phyloP scores from a whole-genome alignment of 2,329 filamentous ascomycete genomes.

The Pyrenophora graminea region DNA sequence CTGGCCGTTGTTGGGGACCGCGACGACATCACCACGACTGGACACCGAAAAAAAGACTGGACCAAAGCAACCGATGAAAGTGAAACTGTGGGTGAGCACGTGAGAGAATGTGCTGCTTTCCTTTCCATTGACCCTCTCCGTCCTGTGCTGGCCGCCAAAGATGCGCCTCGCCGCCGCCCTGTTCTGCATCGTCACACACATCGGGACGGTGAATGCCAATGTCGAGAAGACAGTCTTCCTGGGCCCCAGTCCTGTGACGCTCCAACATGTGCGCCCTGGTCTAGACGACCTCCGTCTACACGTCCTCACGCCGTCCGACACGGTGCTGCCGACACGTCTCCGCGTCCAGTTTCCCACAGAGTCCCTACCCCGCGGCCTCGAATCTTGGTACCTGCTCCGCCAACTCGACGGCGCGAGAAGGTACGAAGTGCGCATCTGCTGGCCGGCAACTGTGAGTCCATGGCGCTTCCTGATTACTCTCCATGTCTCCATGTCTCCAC shows the following conservation, averaged over 20 bases:
- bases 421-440: constrained; percentile 92
- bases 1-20: constrained; percentile 4
- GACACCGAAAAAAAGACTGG: background rate
- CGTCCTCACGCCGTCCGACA: constrained; percentile 60
- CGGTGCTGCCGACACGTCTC: constrained; percentile 66
- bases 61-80: constrained; percentile 12
- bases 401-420: constrained; percentile 70
- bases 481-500: constrained; percentile 1
- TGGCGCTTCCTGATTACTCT: too few relatives aligned
- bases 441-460: constrained; percentile 80
- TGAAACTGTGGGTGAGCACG: constrained; percentile 19
- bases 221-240: constrained; percentile 91
- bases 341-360: constrained; percentile 68
- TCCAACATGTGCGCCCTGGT: constrained; percentile 61
- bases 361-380: constrained; percentile 58
- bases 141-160: constrained; percentile 26
- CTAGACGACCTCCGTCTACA: constrained; percentile 67
- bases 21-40: background rate
- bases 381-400: constrained; percentile 80
- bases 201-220: constrained; percentile 61
- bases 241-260: constrained; percentile 63
- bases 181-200: constrained; percentile 39
- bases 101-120: constrained; percentile 13
- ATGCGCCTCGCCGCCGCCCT: constrained; percentile 41
- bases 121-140: background rate